Evolutionary conservation across 345 rosid genomes (phyloP).

Genomic region (Eucalyptus virginea): DNA sequence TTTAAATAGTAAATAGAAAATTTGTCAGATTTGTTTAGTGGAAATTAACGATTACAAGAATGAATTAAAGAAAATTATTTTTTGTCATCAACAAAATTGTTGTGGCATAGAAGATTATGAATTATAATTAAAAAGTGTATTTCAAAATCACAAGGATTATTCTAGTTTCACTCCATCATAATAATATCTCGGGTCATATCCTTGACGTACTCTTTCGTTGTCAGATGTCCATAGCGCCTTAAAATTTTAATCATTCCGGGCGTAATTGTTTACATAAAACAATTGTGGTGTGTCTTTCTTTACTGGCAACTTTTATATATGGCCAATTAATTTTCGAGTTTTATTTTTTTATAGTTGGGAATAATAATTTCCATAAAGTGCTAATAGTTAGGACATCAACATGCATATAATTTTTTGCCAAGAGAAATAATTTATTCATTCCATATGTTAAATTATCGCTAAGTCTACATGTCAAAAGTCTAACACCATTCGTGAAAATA

Average conservation of each 20-base stretch:
- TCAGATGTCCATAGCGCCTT: too few relatives aligned
- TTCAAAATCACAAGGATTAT: too few relatives aligned
- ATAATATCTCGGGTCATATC: too few relatives aligned
- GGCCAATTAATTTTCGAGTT: neutral
- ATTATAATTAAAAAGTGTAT: too few relatives aligned
- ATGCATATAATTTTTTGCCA: neutral
- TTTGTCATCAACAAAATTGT: too few relatives aligned
- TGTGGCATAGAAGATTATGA: too few relatives aligned
- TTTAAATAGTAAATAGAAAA: neutral
- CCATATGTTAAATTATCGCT: neutral
- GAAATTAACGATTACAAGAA: neutral
- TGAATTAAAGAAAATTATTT: neutral
- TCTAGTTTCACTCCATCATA: neutral
- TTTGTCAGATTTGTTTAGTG: too few relatives aligned
- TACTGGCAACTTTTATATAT: neutral
- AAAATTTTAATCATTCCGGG: too few relatives aligned
- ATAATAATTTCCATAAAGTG: neutral
- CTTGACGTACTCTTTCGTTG: too few relatives aligned
- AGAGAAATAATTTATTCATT: neutral
- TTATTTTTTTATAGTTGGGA: neutral
- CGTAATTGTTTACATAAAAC: too few relatives aligned
- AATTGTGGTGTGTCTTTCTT: neutral
- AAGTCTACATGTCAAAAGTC: neutral
- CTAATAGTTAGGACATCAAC: neutral
- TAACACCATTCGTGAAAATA: neutral